Percentiles rank a stretch among this genome's conserved stretches.
These are phyloP conservation scores for Paraphoma chrysanthemicola DNA, from an alignment of 2,329 filamentous ascomycete genomes.

Conservation along the genomic window DNA sequence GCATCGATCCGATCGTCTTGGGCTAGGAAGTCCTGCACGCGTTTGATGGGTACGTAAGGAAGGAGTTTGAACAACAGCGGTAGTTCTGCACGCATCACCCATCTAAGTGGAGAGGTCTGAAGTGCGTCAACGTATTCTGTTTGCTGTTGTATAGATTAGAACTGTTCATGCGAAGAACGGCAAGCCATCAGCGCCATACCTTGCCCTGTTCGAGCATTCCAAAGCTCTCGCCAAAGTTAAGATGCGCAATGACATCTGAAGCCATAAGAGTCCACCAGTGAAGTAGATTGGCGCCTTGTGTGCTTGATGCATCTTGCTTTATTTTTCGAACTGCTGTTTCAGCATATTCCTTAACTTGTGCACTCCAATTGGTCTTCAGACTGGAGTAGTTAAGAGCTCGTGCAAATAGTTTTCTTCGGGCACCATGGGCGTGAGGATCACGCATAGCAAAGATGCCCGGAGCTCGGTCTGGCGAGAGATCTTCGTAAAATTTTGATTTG, in stretches of 20 bases:
- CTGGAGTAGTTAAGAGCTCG: constrained; percentile 39
- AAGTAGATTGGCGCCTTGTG: constrained; percentile 51
- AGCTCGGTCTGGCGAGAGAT: constrained; percentile 29
- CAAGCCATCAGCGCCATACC: too few relatives aligned
- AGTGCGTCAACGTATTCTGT: too few relatives aligned
- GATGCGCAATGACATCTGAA: constrained; percentile 59
- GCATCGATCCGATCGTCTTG: too few relatives aligned
- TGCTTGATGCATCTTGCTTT: constrained; percentile 49
- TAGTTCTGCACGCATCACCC: neutral
- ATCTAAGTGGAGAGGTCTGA: too few relatives aligned
- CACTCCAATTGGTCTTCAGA: constrained; percentile 23
- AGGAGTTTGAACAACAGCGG: too few relatives aligned
- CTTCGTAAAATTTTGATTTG: constrained; percentile 51
- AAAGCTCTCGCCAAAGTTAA: neutral
- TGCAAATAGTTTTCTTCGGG: constrained; percentile 43
- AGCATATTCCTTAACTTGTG: constrained; percentile 47
- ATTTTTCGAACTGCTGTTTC: constrained; percentile 54
- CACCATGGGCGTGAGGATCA: constrained; percentile 13
- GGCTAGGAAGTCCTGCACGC: too few relatives aligned
- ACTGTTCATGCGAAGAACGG: too few relatives aligned
- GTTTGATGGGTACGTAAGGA: too few relatives aligned
- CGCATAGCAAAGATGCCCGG: constrained; percentile 48
- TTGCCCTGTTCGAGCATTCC: neutral
- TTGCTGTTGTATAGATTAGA: too few relatives aligned
- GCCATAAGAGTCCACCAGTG: constrained; percentile 64